Conservation (phyloP, 2,329 filamentous ascomycete species). For the Hypoxylon sp. region DNA sequence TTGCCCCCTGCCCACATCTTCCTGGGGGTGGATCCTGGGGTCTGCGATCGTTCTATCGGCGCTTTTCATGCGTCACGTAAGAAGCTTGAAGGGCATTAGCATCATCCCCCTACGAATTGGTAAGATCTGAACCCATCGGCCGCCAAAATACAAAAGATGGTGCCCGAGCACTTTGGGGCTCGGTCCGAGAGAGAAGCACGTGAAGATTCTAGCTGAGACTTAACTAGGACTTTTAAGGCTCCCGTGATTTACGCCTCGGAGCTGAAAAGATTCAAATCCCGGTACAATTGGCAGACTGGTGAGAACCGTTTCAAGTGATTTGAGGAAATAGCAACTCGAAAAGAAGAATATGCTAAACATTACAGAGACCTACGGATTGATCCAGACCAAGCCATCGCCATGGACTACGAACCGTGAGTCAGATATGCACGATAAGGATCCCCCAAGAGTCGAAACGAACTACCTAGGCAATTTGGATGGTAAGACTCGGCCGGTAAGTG, state of each 20-base stretch:
- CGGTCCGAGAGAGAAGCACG: conserved; percentile 15
- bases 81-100: conserved; percentile 1
- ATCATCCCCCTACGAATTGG: background rate
- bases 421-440: conserved; percentile 4
- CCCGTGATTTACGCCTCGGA: conserved; percentile 10
- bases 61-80: background rate
- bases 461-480: conserved; percentile 8
- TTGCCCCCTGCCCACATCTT: background rate
- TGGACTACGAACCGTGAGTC: background rate
- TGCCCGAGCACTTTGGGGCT: background rate
- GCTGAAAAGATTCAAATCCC: conserved; percentile 2
- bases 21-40: background rate
- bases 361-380: conserved; percentile 3
- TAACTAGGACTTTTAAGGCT: conserved; percentile 13
- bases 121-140: background rate
- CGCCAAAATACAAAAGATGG: conserved; percentile 8
- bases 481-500: conserved; percentile 14
- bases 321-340: conserved; percentile 13
- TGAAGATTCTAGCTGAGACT: conserved; percentile 18
- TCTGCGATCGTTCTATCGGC: conserved; percentile 6
- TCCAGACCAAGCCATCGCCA: conserved; percentile 6
- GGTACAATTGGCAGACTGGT: background rate
- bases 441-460: conserved; percentile 6
- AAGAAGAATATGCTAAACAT: conserved; percentile 12
- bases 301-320: background rate